Conservation (phyloP, 371 early-diverging fungal genomes). For the Mortierella sp. region DNA sequence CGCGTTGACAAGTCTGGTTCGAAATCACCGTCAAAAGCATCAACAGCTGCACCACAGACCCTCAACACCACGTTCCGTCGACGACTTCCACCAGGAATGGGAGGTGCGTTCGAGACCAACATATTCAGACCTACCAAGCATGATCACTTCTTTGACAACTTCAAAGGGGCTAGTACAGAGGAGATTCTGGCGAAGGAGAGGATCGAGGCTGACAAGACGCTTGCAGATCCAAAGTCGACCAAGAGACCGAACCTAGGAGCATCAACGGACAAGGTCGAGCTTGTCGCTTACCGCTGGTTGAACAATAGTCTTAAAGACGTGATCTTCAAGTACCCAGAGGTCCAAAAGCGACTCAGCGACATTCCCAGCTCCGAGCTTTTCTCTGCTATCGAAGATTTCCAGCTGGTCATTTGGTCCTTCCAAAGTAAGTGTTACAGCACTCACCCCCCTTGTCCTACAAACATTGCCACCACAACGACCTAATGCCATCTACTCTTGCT, state of each 20-base stretch:
- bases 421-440: slow-evolving; percentile 53
- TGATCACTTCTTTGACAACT: slow-evolving; percentile 31
- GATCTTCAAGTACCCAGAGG: slow-evolving; percentile 31
- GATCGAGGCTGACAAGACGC: slow-evolving; percentile 19
- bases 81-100: slow-evolving; percentile 32
- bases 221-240: slow-evolving; percentile 18
- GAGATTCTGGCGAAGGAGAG: slow-evolving; percentile 32
- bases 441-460: neutral
- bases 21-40: slow-evolving; percentile 4
- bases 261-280: slow-evolving; percentile 27
- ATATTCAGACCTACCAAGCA: slow-evolving; percentile 38
- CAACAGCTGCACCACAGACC: neutral
- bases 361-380: slow-evolving; percentile 54
- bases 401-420: slow-evolving; percentile 59
- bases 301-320: slow-evolving; percentile 20
- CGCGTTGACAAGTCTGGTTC: slow-evolving; percentile 26
- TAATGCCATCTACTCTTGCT: too few species aligned
- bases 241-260: slow-evolving; percentile 18
- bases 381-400: slow-evolving; percentile 56
- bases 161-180: slow-evolving; percentile 49
- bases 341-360: slow-evolving; percentile 49
- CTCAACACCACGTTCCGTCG: slow-evolving; percentile 24
- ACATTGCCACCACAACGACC: too few species aligned
- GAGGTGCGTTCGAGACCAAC: slow-evolving; percentile 43
- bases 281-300: slow-evolving; percentile 31